Base-by-base conservation (phyloP, 495 filamentous ascomycete genomes). In the Hypoxylon fuscum region DNA sequence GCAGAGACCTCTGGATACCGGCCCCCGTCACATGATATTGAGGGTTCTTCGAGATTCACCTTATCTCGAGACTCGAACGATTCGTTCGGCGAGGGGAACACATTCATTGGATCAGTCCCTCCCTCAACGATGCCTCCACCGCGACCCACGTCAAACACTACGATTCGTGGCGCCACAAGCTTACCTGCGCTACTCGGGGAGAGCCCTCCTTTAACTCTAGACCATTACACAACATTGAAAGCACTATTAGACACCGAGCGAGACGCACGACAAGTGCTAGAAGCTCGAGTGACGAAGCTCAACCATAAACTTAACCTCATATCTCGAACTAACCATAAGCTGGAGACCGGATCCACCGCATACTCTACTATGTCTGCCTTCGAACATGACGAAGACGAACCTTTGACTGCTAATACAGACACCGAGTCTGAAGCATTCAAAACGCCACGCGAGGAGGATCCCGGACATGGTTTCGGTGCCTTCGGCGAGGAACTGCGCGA, bases 241-340 rank as follows among this genome's bases (percentile, higher is more conserved):
- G 66, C 75, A n/a, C 70, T 82, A 40, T 77, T 85, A 14, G 77
- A 81, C 20, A 55, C 69, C 14, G 83, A 85, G 60, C 78, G 79
- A 47, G 72, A 77, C 3, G 77, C 79, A 7, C 78, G 83, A 1
- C 77, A 74, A 15, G 72, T 72, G 4, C 74, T 85, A n/a, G 83
- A 85, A 62, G 71, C 71, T 1, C 71, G 80, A 45, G 82, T 85
- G 17, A 76, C 71, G 46, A 77, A 72, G 53, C 70, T 85, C 1
- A 75, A 74, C 32, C 75, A 79, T 12, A 74, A 72, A 21, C 50
- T 84, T 22, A 74, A 81, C 53, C 66, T 70, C 0, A 40, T 79
- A 23, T 75, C 75, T 1, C 71, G 70, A 1, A 72, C 73, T 44
- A 68, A 62, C 2, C 66, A 66, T 9, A 55, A 71, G 45, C 59